Percentiles rank a stretch among this genome's conserved stretches.
phyloP scores from a whole-genome alignment of 345 rosid genomes.

The Erodium maritimum region DNA sequence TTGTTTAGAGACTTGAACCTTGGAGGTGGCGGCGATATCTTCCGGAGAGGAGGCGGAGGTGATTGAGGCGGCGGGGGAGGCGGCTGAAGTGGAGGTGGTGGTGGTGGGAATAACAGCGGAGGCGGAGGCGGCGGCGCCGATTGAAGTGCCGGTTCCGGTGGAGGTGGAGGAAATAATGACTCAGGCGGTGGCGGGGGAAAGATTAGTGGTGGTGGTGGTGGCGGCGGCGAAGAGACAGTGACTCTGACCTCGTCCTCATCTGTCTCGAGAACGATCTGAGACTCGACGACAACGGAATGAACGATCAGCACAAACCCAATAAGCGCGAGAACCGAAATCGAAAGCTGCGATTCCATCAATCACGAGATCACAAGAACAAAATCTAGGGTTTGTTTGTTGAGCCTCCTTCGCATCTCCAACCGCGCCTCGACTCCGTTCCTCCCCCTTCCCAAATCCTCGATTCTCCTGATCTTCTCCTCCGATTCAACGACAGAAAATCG shows the following conservation, averaged over 20 bases:
- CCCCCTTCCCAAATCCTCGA: neutral
- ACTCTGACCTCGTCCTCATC: neutral
- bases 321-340: neutral
- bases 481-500: neutral
- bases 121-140: neutral
- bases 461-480: neutral
- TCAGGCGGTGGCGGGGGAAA: no score
- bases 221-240: neutral
- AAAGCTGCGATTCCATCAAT: neutral
- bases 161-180: no score
- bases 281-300: neutral
- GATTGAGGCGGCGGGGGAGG: neutral
- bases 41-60: neutral
- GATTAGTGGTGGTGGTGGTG: neutral
- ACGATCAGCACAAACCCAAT: neutral
- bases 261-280: neutral
- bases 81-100: neutral
- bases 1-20: no score
- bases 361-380: neutral
- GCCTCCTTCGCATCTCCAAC: neutral
- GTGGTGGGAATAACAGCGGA: neutral
- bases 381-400: neutral
- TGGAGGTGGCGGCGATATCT: slow-evolving; percentile 3
- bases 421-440: neutral
- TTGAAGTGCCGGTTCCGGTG: no score